Evolutionary conservation across 164 flowering plant species (phyloP).

Genomic region (Echeveria elegans): DNA sequence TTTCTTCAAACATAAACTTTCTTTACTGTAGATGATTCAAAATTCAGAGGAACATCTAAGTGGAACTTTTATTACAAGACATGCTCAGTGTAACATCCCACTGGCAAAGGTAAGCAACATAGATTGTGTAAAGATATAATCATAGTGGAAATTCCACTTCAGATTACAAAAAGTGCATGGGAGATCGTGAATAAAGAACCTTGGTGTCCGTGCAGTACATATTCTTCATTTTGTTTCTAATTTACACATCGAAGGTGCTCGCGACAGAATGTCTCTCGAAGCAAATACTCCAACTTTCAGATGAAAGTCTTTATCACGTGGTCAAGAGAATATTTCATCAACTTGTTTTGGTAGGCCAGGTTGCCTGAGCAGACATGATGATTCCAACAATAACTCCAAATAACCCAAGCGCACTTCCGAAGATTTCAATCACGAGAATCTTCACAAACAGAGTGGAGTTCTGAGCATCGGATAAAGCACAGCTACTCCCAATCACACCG

Average conservation of each 20-base stretch:
- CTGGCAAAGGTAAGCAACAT: neutral
- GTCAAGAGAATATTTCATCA: neutral
- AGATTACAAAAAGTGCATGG: neutral
- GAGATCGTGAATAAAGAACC: neutral
- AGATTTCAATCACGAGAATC: constrained; percentile 93
- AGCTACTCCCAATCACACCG: constrained; percentile 97
- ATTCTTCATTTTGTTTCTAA: neutral
- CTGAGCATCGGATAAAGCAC: constrained; percentile 98
- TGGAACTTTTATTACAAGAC: too few relatives aligned
- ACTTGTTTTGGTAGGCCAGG: constrained; percentile 54
- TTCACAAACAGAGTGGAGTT: constrained; percentile 93
- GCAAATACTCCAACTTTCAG: neutral
- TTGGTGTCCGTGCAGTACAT: neutral
- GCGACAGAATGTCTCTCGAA: neutral
- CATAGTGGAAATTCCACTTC: neutral
- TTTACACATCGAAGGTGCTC: neutral
- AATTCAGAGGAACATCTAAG: neutral
- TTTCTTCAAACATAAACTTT: too few relatives aligned
- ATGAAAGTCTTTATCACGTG: neutral
- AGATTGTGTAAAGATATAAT: neutral
- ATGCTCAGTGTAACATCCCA: too few relatives aligned
- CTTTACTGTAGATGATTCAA: neutral
- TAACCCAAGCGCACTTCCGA: constrained; percentile 93
- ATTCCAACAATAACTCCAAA: constrained; percentile 98
- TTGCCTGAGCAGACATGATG: constrained; percentile 94